Evolutionary conservation across 805 yeast species (phyloP).

Genomic region (Candida chilensis): DNA sequence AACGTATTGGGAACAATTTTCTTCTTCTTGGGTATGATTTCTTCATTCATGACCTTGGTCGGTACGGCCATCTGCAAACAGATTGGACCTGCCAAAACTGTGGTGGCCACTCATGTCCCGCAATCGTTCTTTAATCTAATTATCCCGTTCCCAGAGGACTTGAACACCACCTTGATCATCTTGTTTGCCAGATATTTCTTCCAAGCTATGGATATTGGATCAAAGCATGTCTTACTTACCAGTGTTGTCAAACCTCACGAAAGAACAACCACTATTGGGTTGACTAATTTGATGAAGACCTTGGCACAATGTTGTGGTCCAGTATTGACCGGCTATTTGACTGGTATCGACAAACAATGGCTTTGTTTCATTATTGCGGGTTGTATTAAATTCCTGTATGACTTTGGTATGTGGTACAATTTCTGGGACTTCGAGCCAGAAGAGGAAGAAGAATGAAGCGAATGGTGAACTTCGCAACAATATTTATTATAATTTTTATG

Average conservation of each 20-base stretch:
- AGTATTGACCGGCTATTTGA: slow-evolving; percentile 25
- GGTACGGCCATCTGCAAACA: slow-evolving; percentile 33
- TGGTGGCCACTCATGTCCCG: slow-evolving; percentile 34
- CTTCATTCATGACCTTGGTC: slow-evolving; percentile 27
- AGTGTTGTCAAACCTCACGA: slow-evolving; percentile 26
- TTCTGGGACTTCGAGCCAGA: too few species aligned
- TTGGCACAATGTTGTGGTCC: slow-evolving; percentile 34
- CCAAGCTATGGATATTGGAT: slow-evolving; percentile 38
- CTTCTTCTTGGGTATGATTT: slow-evolving; percentile 23
- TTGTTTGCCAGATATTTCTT: slow-evolving; percentile 25
- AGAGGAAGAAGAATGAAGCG: too few species aligned
- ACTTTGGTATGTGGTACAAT: slow-evolving; percentile 21
- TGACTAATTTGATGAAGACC: slow-evolving; percentile 34
- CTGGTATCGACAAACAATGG: slow-evolving; percentile 28
- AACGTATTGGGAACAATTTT: slow-evolving; percentile 28
- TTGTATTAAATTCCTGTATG: slow-evolving; percentile 25
- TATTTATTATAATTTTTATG: too few species aligned
- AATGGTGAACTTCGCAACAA: too few species aligned
- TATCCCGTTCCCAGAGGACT: slow-evolving; percentile 26
- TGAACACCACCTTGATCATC: slow-evolving; percentile 17
- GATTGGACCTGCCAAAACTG: slow-evolving; percentile 32
- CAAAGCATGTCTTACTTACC: slow-evolving; percentile 37
- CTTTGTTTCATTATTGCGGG: slow-evolving; percentile 31
- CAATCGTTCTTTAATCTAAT: slow-evolving; percentile 27
- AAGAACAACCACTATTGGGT: slow-evolving; percentile 32